Base-by-base conservation (phyloP, 768 basidiomycete genomes). In the Pholiota microspora region DNA sequence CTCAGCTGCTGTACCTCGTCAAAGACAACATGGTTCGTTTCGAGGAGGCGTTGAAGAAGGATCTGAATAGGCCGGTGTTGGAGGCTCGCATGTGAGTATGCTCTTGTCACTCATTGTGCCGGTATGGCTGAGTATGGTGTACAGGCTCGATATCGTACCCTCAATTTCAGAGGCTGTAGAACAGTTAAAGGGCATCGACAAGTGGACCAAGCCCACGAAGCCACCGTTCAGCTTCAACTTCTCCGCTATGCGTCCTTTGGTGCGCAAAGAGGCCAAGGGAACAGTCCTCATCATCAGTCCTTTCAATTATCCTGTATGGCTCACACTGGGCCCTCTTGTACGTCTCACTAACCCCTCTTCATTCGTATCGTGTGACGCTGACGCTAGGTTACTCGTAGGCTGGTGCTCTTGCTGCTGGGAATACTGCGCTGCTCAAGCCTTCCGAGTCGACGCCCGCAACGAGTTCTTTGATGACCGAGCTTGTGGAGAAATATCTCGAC, bases 351-450 rank as follows among this genome's bases (percentile, higher is more conserved):
- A 31, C 29, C 6, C 29, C 12, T 31, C 7, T 6, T 12, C 29
- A 31, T 31, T 31, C 7, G 7, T 6, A 12, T 6, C 6, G 29
- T 6, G 12, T 12, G 49, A 38, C 25, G 16, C 25, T 27, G 38
- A 47, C 32, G 35, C 16, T 29, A n/a, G 49, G 24, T 40, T 42
- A 38, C 50, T 23, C 23, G 28, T 57, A 76, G 72, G 77, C 77
- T 42, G 86, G 86, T 7, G 92, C 92, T 1, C 80, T 95, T 35
- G 86, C 91, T 0, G 89, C 91, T 2, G 93, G 93, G 5, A 86
- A 85, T 61, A 75, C 87, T 0, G 82, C 80, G 2, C 69, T 87
- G 4, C 44, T 93, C 49, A 94, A 94, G 66, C 89, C 89, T 0
- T 88, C 92, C 1, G 93, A 94, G 63, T 69, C 81, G 2, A 72